A percentile compares a stretch with the other conserved stretches of the same genome.
Conservation (phyloP, 1,284 basidiomycete species). For the Leccinum variabile region DNA sequence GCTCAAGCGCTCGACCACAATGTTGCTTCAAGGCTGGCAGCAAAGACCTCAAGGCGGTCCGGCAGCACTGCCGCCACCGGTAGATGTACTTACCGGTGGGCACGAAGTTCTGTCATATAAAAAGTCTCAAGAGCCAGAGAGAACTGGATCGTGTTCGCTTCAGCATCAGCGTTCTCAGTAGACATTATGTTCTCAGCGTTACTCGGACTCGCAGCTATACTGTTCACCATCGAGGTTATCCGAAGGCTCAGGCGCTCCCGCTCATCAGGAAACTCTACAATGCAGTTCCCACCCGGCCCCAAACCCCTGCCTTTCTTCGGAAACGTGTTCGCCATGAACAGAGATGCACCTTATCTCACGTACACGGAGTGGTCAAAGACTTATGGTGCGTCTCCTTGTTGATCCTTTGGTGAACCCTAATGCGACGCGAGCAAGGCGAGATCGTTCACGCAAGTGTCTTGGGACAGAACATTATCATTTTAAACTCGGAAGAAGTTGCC, state of each 20-base stretch:
- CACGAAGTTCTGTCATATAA: not conserved
- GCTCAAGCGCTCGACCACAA: too few species aligned
- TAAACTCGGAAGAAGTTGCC: slow-evolving; percentile 23
- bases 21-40: too few species aligned
- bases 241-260: not conserved
- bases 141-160: not conserved
- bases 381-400: not conserved
- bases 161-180: not conserved
- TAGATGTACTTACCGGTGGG: too few species aligned
- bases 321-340: not conserved
- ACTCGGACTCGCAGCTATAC: not conserved
- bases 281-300: not conserved
- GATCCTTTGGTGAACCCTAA: not conserved
- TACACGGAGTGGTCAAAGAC: not conserved
- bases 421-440: too few species aligned
- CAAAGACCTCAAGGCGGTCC: too few species aligned
- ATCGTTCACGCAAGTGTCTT: slow-evolving; percentile 5
- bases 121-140: not conserved
- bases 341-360: not conserved
- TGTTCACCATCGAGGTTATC: not conserved
- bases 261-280: not conserved
- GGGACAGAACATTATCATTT: slow-evolving; percentile 14
- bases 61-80: too few species aligned
- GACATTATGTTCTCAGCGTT: not conserved
- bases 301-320: not conserved